phyloP scores from a whole-genome alignment of 306 rosid species.

The Lablab purpureus region DNA sequence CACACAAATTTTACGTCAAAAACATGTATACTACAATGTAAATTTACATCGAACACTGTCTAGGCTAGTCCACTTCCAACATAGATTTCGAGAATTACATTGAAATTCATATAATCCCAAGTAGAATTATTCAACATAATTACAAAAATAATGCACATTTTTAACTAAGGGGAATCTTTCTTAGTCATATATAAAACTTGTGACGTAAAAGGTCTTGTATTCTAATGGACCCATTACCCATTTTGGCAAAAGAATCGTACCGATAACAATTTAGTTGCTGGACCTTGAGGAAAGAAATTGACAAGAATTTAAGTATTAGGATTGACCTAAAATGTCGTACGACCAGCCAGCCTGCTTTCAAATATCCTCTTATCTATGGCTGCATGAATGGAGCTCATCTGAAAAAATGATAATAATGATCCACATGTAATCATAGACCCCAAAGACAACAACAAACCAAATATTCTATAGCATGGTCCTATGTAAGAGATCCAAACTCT shows the following conservation, averaged over 20 bases:
- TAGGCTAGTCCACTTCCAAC: too few relatives aligned
- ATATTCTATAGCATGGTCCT: constrained; percentile 70
- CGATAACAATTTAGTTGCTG: constrained; percentile 38
- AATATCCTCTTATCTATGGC: constrained; percentile 97
- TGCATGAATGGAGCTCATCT: constrained; percentile 99
- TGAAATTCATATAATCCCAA: too few relatives aligned
- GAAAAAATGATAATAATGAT: constrained; percentile 58
- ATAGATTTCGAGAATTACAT: too few relatives aligned
- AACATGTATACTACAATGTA: too few relatives aligned
- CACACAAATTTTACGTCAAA: too few relatives aligned
- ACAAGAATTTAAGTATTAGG: constrained; percentile 35
- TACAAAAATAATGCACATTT: too few relatives aligned
- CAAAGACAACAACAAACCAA: constrained; percentile 47
- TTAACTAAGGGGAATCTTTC: too few relatives aligned
- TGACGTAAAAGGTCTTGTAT: too few relatives aligned
- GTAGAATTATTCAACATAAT: too few relatives aligned
- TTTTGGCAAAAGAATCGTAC: constrained; percentile 49
- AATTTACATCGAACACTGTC: too few relatives aligned
- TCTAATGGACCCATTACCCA: constrained; percentile 24
- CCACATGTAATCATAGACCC: constrained; percentile 45
- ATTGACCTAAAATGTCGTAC: constrained; percentile 89
- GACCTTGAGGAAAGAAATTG: constrained; percentile 42
- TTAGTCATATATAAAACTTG: too few relatives aligned
- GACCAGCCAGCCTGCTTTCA: constrained; percentile 98
- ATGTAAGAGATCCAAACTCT: constrained; percentile 92